Evolutionary conservation across 805 yeast genomes (phyloP).

Genomic region (Hagleromyces aurorensis): DNA sequence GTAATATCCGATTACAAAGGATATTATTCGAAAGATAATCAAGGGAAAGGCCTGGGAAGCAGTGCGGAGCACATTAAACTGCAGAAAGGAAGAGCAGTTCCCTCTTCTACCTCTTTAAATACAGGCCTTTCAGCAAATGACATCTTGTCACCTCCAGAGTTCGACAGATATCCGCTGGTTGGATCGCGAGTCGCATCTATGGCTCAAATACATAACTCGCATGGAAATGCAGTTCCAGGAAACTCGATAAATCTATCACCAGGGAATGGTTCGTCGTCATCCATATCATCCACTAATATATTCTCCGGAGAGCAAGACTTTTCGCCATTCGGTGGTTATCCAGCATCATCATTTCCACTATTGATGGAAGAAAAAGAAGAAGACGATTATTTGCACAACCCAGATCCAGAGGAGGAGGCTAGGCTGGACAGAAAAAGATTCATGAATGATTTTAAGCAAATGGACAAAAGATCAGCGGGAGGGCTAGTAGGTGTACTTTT

Average conservation of each 20-base stretch:
- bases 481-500: conserved; percentile 55
- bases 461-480: conserved; percentile 55
- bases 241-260: conserved; percentile 11
- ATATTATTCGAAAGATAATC: conserved; percentile 24
- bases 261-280: conserved; percentile 19
- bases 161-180: conserved; percentile 59
- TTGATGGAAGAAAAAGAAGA: conserved; percentile 89
- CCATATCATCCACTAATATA: conserved; percentile 32
- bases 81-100: conserved; percentile 7
- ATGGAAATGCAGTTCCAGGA: conserved; percentile 1
- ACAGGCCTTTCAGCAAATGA: conserved; percentile 14
- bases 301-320: conserved; percentile 53
- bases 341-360: conserved; percentile 85
- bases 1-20: conserved; percentile 26
- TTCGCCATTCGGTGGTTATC: conserved; percentile 95
- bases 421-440: conserved; percentile 68
- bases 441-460: conserved; percentile 50
- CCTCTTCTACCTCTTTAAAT: conserved; percentile 13
- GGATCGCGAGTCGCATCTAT: conserved; percentile 51
- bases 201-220: conserved; percentile 23
- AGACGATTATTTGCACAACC: conserved; percentile 92
- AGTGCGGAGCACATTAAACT: conserved; percentile 3
- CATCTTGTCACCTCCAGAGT: conserved; percentile 43
- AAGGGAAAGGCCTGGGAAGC: conserved; percentile 5
- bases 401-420: conserved; percentile 91